phyloP scores from a whole-genome alignment of 805 yeast genomes.

The Yarrowia deformans region DNA sequence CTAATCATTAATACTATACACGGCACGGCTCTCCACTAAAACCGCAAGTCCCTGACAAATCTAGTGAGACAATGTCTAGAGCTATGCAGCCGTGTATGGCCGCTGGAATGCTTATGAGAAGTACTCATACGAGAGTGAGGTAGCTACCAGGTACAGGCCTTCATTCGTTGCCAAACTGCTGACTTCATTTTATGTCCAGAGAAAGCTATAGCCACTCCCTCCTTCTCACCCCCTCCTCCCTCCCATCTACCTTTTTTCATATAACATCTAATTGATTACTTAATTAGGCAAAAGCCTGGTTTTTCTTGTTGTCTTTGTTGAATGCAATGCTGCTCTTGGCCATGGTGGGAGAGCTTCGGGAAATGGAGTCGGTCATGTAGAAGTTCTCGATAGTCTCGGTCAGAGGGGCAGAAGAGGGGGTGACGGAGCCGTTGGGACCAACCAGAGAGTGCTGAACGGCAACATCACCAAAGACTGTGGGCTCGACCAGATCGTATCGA shows the following conservation, averaged over 20 bases:
- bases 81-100: neutral
- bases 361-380: constrained; percentile 86
- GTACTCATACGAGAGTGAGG: no score
- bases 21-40: neutral
- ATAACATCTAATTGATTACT: constrained; percentile 38
- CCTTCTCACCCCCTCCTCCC: no score
- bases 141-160: no score
- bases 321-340: constrained; percentile 75
- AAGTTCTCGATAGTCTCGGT: constrained; percentile 80
- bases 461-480: constrained; percentile 62
- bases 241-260: constrained; percentile 1
- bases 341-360: constrained; percentile 89
- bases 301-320: constrained; percentile 41
- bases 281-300: constrained; percentile 40
- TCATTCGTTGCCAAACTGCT: no score
- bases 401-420: constrained; percentile 59
- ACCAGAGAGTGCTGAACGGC: constrained; percentile 60
- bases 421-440: constrained; percentile 51
- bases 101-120: no score
- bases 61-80: neutral
- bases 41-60: neutral
- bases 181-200: no score
- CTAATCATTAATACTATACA: neutral
- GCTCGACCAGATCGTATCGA: constrained; percentile 77
- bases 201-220: no score